Base-by-base conservation (phyloP, 441 rosid genomes). In the Arabidopsis hybrid region DNA sequence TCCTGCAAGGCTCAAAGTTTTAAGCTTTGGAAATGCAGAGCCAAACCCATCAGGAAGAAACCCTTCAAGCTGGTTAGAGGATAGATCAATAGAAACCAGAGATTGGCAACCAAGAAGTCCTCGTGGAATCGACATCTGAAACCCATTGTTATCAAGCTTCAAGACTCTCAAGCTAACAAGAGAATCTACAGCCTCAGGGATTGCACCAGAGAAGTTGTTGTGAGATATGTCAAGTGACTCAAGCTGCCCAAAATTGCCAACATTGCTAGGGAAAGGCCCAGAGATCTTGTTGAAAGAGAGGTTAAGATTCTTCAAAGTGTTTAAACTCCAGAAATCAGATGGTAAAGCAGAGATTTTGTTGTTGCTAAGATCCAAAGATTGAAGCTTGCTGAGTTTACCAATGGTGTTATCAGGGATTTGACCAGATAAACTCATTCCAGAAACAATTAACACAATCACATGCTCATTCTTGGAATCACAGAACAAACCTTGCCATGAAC, bases 271-370 rank as follows among this genome's bases (percentile, higher is more conserved):
- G 11, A 94, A 85, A 16, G 86, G 36, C 45, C 97, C 95, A 39
- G 96, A 86, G 77, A 94, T 86, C 76, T 73, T 72, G 80, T 94
- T 94, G 53, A 64, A 74, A 18, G 96, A 91, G 60, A 94, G 90
- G 74, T 91, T 89, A 5, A 94, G 90, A 56, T 13, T 75, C 70
- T 80, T 81, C 61, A 94, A 87, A 40, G 89, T 83, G 75, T 84
- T 83, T 58, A 94, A 82, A 81, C 93, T 89, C 97, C 96, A 91
- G 34, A 91, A 85, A 86, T 94, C 98, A 60, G 97, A 81, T 67
- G 97, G 91, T 68, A 94, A 80, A 71, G 83, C 86, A 40, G 91
- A 84, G 85, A 94, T 87, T 74, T 82, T 85, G 86, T 91, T 94
- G 78, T 83, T 71, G 83, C 97, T 89, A 60, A 94, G 96, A 84